Evolutionary conservation across 208 protist species (phyloP).

Genomic region (Sergeia podlipaevii): DNA sequence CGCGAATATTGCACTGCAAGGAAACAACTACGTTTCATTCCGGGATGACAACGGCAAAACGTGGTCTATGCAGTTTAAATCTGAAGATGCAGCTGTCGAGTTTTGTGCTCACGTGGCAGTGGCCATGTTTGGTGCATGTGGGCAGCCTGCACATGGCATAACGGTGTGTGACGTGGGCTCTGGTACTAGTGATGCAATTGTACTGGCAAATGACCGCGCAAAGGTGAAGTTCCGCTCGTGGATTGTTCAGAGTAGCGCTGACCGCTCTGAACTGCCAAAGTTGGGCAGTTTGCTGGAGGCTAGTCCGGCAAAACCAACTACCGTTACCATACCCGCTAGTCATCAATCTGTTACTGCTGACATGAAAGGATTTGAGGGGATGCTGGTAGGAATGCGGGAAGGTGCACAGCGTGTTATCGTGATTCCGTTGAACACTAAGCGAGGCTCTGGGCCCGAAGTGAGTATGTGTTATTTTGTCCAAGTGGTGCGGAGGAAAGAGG

Average conservation of each 20-base stretch:
- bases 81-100: slow-evolving; percentile 29
- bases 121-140: slow-evolving; percentile 66
- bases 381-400: slow-evolving; percentile 67
- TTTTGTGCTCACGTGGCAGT: slow-evolving; percentile 63
- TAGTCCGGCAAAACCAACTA: slow-evolving; percentile 34
- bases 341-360: slow-evolving; percentile 43
- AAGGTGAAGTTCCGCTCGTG: slow-evolving; percentile 52
- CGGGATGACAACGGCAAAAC: slow-evolving; percentile 52
- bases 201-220: slow-evolving; percentile 53
- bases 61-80: slow-evolving; percentile 65
- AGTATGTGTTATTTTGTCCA: slow-evolving; percentile 62
- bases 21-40: slow-evolving; percentile 54
- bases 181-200: slow-evolving; percentile 37
- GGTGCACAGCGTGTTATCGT: slow-evolving; percentile 52
- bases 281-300: slow-evolving; percentile 66
- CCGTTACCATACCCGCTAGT: slow-evolving; percentile 47
- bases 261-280: slow-evolving; percentile 24
- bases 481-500: slow-evolving; percentile 41
- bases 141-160: slow-evolving; percentile 49
- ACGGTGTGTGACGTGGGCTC: slow-evolving; percentile 39
- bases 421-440: slow-evolving; percentile 38
- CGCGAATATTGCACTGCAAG: slow-evolving; percentile 48
- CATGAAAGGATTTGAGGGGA: slow-evolving; percentile 82
- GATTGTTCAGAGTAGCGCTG: slow-evolving; percentile 45
- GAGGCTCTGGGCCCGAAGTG: slow-evolving; percentile 50